Percentiles rank a stretch among this genome's conserved stretches.
These are phyloP conservation scores for Candida maesae DNA, from an alignment of 805 yeast species.

Conservation along the genomic window DNA sequence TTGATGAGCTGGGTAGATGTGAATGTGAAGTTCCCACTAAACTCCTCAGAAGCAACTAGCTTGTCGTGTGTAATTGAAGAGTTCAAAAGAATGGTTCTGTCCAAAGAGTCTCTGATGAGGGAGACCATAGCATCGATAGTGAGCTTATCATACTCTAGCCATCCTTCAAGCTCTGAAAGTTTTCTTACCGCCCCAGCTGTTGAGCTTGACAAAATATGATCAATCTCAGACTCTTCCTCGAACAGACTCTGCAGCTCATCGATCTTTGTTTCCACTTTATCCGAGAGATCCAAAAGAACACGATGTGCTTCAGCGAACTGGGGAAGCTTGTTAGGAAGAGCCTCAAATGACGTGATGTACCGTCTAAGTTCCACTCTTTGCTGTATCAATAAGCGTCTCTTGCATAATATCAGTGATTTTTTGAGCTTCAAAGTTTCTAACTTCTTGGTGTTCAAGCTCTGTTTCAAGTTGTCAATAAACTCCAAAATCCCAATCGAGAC, in stretches of 20 bases:
- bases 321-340: slow-evolving; percentile 22
- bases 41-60: slow-evolving; percentile 29
- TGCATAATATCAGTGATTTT: slow-evolving; percentile 34
- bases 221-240: slow-evolving; percentile 46
- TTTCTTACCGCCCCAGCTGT: slow-evolving; percentile 42
- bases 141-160: slow-evolving; percentile 45
- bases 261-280: slow-evolving; percentile 42
- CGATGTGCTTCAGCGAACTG: slow-evolving; percentile 23
- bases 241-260: slow-evolving; percentile 48
- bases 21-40: slow-evolving; percentile 24
- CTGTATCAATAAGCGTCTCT: slow-evolving; percentile 38
- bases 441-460: slow-evolving; percentile 38
- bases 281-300: slow-evolving; percentile 32
- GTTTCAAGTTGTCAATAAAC: slow-evolving; percentile 38
- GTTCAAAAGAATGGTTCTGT: slow-evolving; percentile 50
- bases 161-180: slow-evolving; percentile 50
- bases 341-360: slow-evolving; percentile 21
- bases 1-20: slow-evolving; percentile 4
- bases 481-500: slow-evolving; percentile 39
- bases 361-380: slow-evolving; percentile 37
- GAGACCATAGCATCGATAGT: slow-evolving; percentile 39
- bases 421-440: slow-evolving; percentile 42
- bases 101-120: slow-evolving; percentile 44
- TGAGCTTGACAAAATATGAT: slow-evolving; percentile 45
- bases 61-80: slow-evolving; percentile 56